Conservation (phyloP, 2,329 filamentous ascomycete genomes). For the Pezicula rhizophila region DNA sequence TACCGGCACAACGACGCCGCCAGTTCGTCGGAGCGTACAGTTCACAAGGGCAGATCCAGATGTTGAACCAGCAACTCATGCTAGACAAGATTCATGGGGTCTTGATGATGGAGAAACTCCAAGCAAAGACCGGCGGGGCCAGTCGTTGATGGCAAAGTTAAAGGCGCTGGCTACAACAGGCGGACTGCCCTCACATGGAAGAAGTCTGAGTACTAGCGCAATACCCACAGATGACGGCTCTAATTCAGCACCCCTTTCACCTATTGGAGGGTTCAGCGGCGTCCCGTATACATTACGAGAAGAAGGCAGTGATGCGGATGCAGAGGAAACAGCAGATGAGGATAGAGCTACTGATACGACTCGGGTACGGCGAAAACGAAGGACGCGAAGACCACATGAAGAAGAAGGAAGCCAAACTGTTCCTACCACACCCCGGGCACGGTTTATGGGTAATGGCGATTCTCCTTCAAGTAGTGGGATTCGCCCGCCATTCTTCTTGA, state of each 20-base stretch:
- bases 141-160: conserved; percentile 71
- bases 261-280: conserved; percentile 40
- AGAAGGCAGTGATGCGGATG: conserved; percentile 65
- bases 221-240: conserved; percentile 27
- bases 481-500: conserved; percentile 40
- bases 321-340: conserved; percentile 82
- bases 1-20: conserved; percentile 24
- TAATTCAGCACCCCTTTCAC: conserved; percentile 40
- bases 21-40: conserved; percentile 63
- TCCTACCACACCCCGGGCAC: conserved; percentile 55
- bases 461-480: conserved; percentile 18
- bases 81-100: conserved; percentile 54
- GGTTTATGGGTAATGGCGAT: conserved; percentile 14
- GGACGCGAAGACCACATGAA: conserved; percentile 51
- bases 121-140: conserved; percentile 52
- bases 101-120: conserved; percentile 54
- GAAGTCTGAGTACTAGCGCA: conserved; percentile 32
- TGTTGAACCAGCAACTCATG: conserved; percentile 43
- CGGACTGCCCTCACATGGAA: conserved; percentile 36
- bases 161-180: conserved; percentile 61
- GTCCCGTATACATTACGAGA: conserved; percentile 49
- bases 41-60: conserved; percentile 52
- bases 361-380: conserved; percentile 58
- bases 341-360: conserved; percentile 39
- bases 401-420: conserved; percentile 49